Evolutionary conservation across 2,329 filamentous ascomycete species (phyloP), one percentile per base, ranked within the genome.

Genomic region (Fusarium pininemorale): DNA sequence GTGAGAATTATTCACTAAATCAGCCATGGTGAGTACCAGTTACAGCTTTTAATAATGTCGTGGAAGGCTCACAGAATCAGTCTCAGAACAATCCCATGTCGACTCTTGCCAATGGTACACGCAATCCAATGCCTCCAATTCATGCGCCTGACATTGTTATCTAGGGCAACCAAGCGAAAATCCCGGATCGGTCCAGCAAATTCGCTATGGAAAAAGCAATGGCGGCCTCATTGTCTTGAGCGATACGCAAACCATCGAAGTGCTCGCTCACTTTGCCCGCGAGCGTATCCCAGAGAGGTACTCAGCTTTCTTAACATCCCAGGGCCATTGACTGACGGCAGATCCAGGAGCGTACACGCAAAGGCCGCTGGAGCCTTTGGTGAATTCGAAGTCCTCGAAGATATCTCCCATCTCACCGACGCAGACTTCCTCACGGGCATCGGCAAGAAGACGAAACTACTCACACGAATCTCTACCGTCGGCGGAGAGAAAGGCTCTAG

Each of bases 401-500:
- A 71, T 8, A 48, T 71, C 6, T 71, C 69, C 4, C 55, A 71
- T 24, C 7, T 71, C 5, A 71, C 69, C 6, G 69, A 71, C 24
- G 69, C 69, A n/a, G 54, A 62, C 6, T 71, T 71, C 11, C 56
- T 71, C 3, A 62, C 39, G 1, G 55, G 55, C 2, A n/a, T 67
- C 2, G 69, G 69, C 3, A 71, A 71, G 16, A 71, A 71, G 26
- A 71, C 69, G 2, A 61, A 37, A 4, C 4, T 71, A 1, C 39
- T 71, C 0, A 50, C 44, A 4, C 56, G 69, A 22, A 62, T 71
- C 9, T 71, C 69, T 0, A 71, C 69, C 5, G 92, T 94, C 11
- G 89, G 90, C 22, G 90, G 90, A 5, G 90, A 87, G 50, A 85
- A 89, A 12, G 91, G 91, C 11, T 91, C 89, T 63, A 86, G 88